phyloP scores from a whole-genome alignment of 495 filamentous ascomycete species.

The Collariella sp. region DNA sequence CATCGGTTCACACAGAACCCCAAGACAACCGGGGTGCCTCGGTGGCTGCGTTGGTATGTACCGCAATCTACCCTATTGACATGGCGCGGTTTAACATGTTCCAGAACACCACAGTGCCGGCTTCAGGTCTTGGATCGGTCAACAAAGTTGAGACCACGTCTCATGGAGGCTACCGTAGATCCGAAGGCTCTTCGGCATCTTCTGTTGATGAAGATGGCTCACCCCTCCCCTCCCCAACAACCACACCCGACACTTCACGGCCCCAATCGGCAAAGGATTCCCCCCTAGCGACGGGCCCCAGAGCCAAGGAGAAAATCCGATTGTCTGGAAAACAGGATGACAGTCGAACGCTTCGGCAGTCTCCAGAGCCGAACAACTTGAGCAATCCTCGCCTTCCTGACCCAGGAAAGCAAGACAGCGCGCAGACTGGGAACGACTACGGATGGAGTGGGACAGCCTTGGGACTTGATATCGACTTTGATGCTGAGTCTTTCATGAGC shows the following conservation, averaged over 20 bases:
- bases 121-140: background rate
- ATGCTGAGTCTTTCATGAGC: conserved; percentile 23
- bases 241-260: conserved; percentile 41
- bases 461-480: conserved; percentile 30
- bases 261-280: conserved; percentile 35
- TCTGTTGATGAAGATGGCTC: conserved; percentile 38
- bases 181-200: conserved; percentile 39
- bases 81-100: background rate
- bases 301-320: background rate
- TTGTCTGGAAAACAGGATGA: conserved; percentile 12
- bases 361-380: conserved; percentile 17
- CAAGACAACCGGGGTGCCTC: background rate
- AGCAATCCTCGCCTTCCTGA: conserved; percentile 19
- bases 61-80: background rate
- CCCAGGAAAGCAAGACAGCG: conserved; percentile 3
- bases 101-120: background rate
- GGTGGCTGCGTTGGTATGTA: background rate
- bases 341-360: conserved; percentile 18
- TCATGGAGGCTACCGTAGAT: conserved; percentile 19
- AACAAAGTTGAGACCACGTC: conserved; percentile 11
- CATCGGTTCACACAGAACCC: background rate
- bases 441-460: conserved; percentile 30
- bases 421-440: conserved; percentile 19
- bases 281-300: conserved; percentile 5
- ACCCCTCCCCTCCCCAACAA: conserved; percentile 30